phyloP scores from a whole-genome alignment of 2,329 filamentous ascomycete species.

The Penicillium aurantiogriseum region DNA sequence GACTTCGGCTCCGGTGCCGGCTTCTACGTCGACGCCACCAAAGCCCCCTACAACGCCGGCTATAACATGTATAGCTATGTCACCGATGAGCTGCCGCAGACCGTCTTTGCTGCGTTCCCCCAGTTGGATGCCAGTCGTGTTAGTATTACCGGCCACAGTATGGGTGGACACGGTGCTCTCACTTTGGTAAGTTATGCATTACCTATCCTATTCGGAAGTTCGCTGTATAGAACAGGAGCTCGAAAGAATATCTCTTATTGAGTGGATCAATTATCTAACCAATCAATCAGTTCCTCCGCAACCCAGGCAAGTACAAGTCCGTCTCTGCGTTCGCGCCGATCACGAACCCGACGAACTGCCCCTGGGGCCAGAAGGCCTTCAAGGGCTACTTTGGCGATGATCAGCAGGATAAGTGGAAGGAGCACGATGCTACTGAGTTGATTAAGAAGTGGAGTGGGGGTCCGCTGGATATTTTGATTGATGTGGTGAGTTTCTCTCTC shows the following conservation, averaged over 20 bases:
- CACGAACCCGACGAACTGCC: conserved; percentile 76
- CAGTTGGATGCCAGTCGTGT: conserved; percentile 69
- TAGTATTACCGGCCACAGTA: conserved; percentile 89
- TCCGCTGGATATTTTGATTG: conserved; percentile 75
- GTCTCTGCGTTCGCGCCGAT: conserved; percentile 92
- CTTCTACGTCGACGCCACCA: conserved; percentile 89
- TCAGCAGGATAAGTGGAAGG: conserved; percentile 70
- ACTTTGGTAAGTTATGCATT: conserved; percentile 58
- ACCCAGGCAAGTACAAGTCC: conserved; percentile 84
- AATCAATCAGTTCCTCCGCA: conserved; percentile 68
- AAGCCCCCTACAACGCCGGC: conserved; percentile 68
- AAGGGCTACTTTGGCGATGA: conserved; percentile 81
- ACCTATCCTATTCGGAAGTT: conserved; percentile 63
- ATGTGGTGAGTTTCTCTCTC: conserved; percentile 63
- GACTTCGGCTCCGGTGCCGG: conserved; percentile 91
- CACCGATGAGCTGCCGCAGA: conserved; percentile 76
- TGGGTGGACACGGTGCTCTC: conserved; percentile 95
- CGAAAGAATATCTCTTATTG: conserved; percentile 10
- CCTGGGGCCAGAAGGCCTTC: conserved; percentile 97
- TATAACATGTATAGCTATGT: conserved; percentile 98
- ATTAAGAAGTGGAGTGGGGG: conserved; percentile 68
- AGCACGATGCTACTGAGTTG: conserved; percentile 89
- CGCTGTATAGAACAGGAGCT: not conserved
- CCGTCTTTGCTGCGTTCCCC: conserved; percentile 70
- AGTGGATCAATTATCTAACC: not conserved